Percentiles rank a stretch among this genome's conserved stretches.
Evolutionary conservation across 305 asterid genomes (phyloP).

Genomic region (Rubia tinctorum): DNA sequence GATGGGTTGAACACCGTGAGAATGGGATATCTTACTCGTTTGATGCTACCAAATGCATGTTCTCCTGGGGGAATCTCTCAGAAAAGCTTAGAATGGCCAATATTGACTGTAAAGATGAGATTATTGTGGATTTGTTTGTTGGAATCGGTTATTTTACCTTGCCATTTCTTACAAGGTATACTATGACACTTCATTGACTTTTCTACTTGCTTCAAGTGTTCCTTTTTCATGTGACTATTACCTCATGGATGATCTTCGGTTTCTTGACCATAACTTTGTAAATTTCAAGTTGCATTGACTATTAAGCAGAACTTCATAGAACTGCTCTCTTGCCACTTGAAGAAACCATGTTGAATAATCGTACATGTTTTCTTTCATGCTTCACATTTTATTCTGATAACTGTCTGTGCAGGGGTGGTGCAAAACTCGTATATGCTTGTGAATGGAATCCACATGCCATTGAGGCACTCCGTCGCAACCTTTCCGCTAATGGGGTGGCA

Average conservation of each 20-base stretch:
- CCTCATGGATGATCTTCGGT: not conserved
- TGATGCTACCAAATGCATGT: conserved; percentile 96
- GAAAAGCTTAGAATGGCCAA: conserved; percentile 86
- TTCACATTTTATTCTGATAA: conserved; percentile 14
- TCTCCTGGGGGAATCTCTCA: conserved; percentile 98
- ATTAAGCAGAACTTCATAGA: not conserved
- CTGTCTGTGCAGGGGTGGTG: conserved; percentile 60
- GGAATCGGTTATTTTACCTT: conserved; percentile 96
- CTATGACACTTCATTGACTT: conserved; percentile 27
- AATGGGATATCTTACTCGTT: conserved; percentile 24
- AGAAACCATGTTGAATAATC: not conserved
- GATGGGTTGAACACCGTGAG: conserved; percentile 29
- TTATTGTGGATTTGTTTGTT: conserved; percentile 86
- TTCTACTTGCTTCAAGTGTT: conserved; percentile 55
- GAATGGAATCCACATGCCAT: conserved; percentile 96
- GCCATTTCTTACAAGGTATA: conserved; percentile 71
- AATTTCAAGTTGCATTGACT: too few relatives aligned
- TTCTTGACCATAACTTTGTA: not conserved
- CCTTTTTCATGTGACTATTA: conserved; percentile 50
- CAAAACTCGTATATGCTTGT: conserved; percentile 90
- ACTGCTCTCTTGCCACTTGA: not conserved
- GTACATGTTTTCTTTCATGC: conserved; percentile 15
- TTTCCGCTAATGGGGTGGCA: conserved; percentile 67
- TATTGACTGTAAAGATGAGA: conserved; percentile 79
- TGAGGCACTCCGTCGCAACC: conserved; percentile 82